Percentiles rank a stretch among this genome's conserved stretches.
Conservation (phyloP, 306 rosid species). For the Albizia julibrissin region DNA sequence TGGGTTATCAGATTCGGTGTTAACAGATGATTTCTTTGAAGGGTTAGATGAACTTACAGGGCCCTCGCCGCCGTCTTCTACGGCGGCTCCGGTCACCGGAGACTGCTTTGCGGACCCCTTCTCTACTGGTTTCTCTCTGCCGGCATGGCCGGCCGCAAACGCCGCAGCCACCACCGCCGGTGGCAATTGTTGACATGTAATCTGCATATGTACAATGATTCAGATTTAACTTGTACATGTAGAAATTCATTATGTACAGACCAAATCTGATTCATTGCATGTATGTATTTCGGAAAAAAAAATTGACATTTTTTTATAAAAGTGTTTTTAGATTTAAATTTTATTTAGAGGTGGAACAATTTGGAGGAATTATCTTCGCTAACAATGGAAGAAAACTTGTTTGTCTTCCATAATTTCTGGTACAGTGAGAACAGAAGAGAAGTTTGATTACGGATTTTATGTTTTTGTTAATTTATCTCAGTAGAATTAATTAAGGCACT, state of each 20-base stretch:
- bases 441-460: conserved; percentile 30
- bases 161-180: conserved; percentile 65
- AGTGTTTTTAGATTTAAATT: conserved; percentile 10
- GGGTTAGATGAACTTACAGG: conserved; percentile 69
- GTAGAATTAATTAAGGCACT: conserved; percentile 14
- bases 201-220: not conserved
- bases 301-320: not conserved
- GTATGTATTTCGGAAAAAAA: not conserved
- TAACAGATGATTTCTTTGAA: conserved; percentile 75
- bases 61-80: conserved; percentile 7
- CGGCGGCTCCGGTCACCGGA: conserved; percentile 28
- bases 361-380: conserved; percentile 40
- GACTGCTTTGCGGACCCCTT: conserved; percentile 64
- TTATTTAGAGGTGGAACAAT: conserved; percentile 38
- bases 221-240: not conserved
- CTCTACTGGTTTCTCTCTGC: conserved; percentile 44
- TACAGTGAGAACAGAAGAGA: not conserved
- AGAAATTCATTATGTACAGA: not conserved
- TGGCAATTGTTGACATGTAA: conserved; percentile 36
- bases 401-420: not conserved
- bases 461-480: conserved; percentile 33
- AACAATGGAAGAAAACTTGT: conserved; percentile 19
- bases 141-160: conserved; percentile 61
- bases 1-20: conserved; percentile 57
- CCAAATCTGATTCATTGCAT: not conserved